Base-by-base conservation (phyloP, 1,139 yeast species). In the Debaryomyces sp. region DNA sequence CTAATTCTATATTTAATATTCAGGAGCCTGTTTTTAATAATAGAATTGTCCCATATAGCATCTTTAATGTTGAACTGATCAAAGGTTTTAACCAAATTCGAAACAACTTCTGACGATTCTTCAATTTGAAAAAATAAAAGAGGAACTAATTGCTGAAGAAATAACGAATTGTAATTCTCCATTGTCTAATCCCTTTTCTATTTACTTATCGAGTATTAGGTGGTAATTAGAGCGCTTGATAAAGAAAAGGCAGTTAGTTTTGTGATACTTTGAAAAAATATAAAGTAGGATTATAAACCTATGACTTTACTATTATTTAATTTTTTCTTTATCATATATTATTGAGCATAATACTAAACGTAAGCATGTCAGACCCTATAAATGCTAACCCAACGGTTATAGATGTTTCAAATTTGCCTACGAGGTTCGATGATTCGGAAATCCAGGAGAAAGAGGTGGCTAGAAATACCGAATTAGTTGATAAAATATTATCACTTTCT, bases 371-470 rank as follows among this genome's bases (percentile, higher is more conserved):
- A 24, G 97, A 90, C 49, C 90, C 89, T 39, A 86, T 92, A 53
- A 94, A 94, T 68, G 97, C 97, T 26, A 91, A 91, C 66, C 99
- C 99, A 13, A 85, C 87, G 30, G 84, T 94, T 42, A 71, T 91
- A 45, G 96, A 91, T 57, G 81, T 81, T 18, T 80, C 87, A 24
- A 80, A 82, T 52, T 78, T 94, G 26, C 98, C 98, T 1, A 87
- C 86, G 0, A 78, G 97, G 40, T 51, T 64, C 42, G 64, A 64
- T 13, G 70, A 64, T 17, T 64, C 57, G 32, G 56, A 50, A 7
- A 39, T 52, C 7, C 63, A 64, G 23, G 52, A 53, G 7, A 15
- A 36, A n/a, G 35, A 42, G 12, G 23, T 36, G 2, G 46, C 49
- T 21, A 52, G 48, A 26, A 49, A 44, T 7, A 50, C 39, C 9